Percentiles rank a stretch among this genome's conserved stretches.
These are phyloP conservation scores for Hydrangea macrophylla DNA, from an alignment of 148 eudicot species.

Conservation along the genomic window DNA sequence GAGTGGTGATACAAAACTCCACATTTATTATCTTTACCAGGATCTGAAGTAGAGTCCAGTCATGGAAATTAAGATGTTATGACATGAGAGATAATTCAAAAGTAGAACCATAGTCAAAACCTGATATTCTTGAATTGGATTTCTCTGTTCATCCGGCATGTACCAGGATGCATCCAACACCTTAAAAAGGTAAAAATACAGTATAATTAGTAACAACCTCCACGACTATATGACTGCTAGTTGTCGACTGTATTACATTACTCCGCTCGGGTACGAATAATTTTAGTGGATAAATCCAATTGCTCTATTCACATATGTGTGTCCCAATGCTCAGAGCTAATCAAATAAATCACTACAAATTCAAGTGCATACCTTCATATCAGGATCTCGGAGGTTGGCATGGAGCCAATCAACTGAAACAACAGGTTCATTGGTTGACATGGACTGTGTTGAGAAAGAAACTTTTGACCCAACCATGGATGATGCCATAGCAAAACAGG, in stretches of 20 bases:
- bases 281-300: too few relatives aligned
- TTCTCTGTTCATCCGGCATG: slow-evolving; percentile 95
- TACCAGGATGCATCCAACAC: slow-evolving; percentile 99
- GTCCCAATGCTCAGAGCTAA: too few relatives aligned
- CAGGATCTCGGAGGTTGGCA: slow-evolving; percentile 68
- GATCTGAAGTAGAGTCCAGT: too few relatives aligned
- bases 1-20: too few relatives aligned
- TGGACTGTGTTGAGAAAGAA: slow-evolving; percentile 43
- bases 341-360: slow-evolving; percentile 5
- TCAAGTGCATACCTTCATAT: slow-evolving; percentile 56
- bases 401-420: slow-evolving; percentile 98
- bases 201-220: not conserved
- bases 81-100: not conserved
- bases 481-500: slow-evolving; percentile 38
- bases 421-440: slow-evolving; percentile 78
- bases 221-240: too few relatives aligned
- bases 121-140: slow-evolving; percentile 96
- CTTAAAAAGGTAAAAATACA: slow-evolving; percentile 32
- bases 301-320: too few relatives aligned
- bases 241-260: too few relatives aligned
- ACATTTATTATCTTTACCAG: too few relatives aligned
- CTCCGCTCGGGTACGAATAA: too few relatives aligned
- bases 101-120: slow-evolving; percentile 26
- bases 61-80: too few relatives aligned
- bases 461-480: slow-evolving; percentile 33